Conservation (phyloP, 192 early-diverging fungal species). For the Entomortierella parvispora region DNA sequence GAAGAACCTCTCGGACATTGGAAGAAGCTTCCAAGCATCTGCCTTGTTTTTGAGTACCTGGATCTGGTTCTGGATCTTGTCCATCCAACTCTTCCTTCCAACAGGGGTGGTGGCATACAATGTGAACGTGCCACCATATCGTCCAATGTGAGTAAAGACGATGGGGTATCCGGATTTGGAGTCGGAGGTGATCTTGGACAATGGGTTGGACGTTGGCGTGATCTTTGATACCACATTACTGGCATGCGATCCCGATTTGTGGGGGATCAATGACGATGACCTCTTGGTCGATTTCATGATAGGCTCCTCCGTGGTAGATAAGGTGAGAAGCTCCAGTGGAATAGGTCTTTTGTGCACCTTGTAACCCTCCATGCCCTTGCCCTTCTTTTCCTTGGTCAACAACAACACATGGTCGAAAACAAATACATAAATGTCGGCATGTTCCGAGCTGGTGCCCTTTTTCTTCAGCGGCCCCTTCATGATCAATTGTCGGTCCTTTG, state of each 20-base stretch:
- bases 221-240: slow-evolving; percentile 43
- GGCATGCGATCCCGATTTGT: slow-evolving; percentile 25
- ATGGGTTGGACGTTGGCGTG: slow-evolving; percentile 26
- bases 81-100: slow-evolving; percentile 84
- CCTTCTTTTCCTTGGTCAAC: slow-evolving; percentile 74
- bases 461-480: slow-evolving; percentile 86
- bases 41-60: slow-evolving; percentile 51
- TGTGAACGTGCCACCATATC: slow-evolving; percentile 73
- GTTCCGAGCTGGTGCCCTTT: slow-evolving; percentile 64
- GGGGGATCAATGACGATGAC: slow-evolving; percentile 48
- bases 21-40: slow-evolving; percentile 64
- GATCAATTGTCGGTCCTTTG: slow-evolving; percentile 75
- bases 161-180: slow-evolving; percentile 78
- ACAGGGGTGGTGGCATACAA: slow-evolving; percentile 81
- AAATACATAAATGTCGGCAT: slow-evolving; percentile 78
- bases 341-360: slow-evolving; percentile 82
- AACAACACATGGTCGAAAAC: slow-evolving; percentile 91
- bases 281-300: slow-evolving; percentile 20
- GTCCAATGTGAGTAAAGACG: slow-evolving; percentile 78
- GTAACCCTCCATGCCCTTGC: slow-evolving; percentile 67
- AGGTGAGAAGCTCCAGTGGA: slow-evolving; percentile 78
- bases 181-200: slow-evolving; percentile 52
- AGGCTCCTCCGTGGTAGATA: slow-evolving; percentile 65
- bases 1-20: slow-evolving; percentile 65
- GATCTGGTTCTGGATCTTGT: slow-evolving; percentile 78